Percentiles rank a stretch among this genome's conserved stretches.
phyloP scores from a whole-genome alignment of 1,284 basidiomycete species.

The Xanthoconium separans region DNA sequence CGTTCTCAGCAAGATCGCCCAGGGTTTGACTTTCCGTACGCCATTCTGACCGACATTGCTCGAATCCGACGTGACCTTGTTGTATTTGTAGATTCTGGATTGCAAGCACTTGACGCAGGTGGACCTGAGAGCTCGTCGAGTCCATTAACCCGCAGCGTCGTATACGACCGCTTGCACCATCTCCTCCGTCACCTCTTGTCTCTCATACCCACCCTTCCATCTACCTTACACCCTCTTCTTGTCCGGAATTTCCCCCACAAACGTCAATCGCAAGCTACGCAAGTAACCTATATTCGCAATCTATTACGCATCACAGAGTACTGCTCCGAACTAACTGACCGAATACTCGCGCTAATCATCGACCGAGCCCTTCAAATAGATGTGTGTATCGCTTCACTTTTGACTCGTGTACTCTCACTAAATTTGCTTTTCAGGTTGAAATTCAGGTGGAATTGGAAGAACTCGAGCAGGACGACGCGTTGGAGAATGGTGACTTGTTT shows the following conservation, averaged over 20 bases:
- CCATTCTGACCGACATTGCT: constrained; percentile 16
- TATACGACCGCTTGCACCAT: constrained; percentile 87
- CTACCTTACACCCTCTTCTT: constrained; percentile 83
- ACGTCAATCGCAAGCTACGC: constrained; percentile 77
- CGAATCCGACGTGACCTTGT: constrained; percentile 13
- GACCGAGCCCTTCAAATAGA: constrained; percentile 95
- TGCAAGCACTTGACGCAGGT: constrained; percentile 56
- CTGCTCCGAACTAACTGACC: constrained; percentile 86
- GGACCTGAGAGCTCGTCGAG: constrained; percentile 61
- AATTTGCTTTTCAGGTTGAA: constrained; percentile 70
- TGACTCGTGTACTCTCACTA: neutral
- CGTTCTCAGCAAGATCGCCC: constrained; percentile 79
- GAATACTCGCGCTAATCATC: constrained; percentile 82
- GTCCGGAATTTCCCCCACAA: constrained; percentile 91
- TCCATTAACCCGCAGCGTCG: constrained; percentile 76
- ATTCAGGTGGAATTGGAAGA: constrained; percentile 96
- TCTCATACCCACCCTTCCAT: constrained; percentile 87
- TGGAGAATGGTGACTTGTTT: constrained; percentile 64
- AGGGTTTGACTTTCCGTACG: constrained; percentile 89
- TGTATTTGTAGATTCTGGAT: constrained; percentile 56
- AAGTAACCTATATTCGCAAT: constrained; percentile 93
- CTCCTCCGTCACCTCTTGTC: constrained; percentile 84
- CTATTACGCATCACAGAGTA: constrained; percentile 84
- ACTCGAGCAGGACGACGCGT: constrained; percentile 67
- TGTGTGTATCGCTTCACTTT: constrained; percentile 48